Evolutionary conservation across 345 rosid species (phyloP).

Genomic region (Syzygium aqueum): DNA sequence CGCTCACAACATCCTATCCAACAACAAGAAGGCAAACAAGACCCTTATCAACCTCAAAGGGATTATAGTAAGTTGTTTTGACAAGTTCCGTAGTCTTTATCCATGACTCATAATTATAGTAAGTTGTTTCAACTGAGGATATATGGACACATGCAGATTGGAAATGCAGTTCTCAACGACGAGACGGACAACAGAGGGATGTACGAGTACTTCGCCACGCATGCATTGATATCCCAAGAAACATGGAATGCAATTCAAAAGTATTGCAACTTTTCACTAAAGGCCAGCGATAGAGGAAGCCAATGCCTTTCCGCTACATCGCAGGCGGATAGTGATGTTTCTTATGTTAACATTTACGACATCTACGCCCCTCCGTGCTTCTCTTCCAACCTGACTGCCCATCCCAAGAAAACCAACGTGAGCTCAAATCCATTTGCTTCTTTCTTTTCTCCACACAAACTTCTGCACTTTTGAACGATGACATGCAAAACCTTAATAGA

Average conservation of each 20-base stretch:
- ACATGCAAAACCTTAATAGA: neutral
- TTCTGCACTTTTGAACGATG: neutral
- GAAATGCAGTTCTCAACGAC: constrained; percentile 74
- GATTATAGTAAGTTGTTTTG: constrained; percentile 25
- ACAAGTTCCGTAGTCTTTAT: neutral
- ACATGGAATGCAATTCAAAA: constrained; percentile 9
- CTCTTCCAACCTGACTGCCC: constrained; percentile 34
- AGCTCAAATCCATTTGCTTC: neutral
- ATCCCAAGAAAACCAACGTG: constrained; percentile 31
- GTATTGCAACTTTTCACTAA: constrained; percentile 42
- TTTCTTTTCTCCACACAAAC: neutral
- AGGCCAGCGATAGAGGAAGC: constrained; percentile 6
- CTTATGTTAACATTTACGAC: constrained; percentile 51
- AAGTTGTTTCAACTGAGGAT: neutral
- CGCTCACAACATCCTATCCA: constrained; percentile 54
- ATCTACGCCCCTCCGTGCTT: constrained; percentile 65
- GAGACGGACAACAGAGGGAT: constrained; percentile 60
- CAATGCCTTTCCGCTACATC: constrained; percentile 29
- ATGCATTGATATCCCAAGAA: constrained; percentile 56
- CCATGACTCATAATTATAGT: neutral
- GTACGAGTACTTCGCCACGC: constrained; percentile 52
- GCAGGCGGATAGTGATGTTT: constrained; percentile 2
- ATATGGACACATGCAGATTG: constrained; percentile 34
- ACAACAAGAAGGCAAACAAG: constrained; percentile 22
- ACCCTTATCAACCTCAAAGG: constrained; percentile 67